Evolutionary conservation across 2,329 filamentous ascomycete species (phyloP).

Genomic region (Macrophomina pseudophaseolina): DNA sequence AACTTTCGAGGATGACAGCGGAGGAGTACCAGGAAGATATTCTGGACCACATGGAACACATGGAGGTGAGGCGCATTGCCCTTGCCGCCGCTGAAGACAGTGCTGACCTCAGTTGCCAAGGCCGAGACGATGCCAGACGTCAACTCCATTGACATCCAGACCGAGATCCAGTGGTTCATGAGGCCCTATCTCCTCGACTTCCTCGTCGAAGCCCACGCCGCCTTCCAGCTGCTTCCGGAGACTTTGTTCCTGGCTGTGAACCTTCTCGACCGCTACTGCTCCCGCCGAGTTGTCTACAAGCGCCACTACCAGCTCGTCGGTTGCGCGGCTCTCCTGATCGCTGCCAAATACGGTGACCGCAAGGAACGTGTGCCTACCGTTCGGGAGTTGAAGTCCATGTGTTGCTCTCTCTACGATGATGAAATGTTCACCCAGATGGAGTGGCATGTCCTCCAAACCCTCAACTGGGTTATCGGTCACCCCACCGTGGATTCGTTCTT

Average conservation of each 20-base stretch:
- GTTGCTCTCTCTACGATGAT: conserved; percentile 95
- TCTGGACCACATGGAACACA: conserved; percentile 89
- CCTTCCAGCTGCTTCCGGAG: conserved; percentile 90
- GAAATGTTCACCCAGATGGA: conserved; percentile 99
- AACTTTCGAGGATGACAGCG: conserved; percentile 81
- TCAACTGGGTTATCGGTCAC: conserved; percentile 95
- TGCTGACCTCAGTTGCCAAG: conserved; percentile 48
- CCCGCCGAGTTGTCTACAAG: conserved; percentile 96
- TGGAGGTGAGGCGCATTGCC: conserved; percentile 70
- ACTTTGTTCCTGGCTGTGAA: conserved; percentile 97
- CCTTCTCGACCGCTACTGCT: conserved; percentile 96
- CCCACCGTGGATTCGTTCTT: conserved; percentile 95
- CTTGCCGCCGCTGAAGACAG: conserved; percentile 24
- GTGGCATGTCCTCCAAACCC: conserved; percentile 97
- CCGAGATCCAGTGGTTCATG: conserved; percentile 99
- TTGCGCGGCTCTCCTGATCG: conserved; percentile 93
- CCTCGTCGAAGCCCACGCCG: conserved; percentile 93
- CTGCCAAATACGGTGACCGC: conserved; percentile 97
- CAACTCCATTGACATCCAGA: conserved; percentile 97
- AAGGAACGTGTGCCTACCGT: conserved; percentile 99
- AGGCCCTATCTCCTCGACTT: conserved; percentile 97
- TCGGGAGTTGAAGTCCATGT: conserved; percentile 97
- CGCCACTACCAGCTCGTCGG: conserved; percentile 98
- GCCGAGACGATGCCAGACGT: conserved; percentile 92
- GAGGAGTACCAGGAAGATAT: conserved; percentile 96